Base-by-base conservation (phyloP, 2,329 filamentous ascomycete genomes). In the Lachnellula cervina region DNA sequence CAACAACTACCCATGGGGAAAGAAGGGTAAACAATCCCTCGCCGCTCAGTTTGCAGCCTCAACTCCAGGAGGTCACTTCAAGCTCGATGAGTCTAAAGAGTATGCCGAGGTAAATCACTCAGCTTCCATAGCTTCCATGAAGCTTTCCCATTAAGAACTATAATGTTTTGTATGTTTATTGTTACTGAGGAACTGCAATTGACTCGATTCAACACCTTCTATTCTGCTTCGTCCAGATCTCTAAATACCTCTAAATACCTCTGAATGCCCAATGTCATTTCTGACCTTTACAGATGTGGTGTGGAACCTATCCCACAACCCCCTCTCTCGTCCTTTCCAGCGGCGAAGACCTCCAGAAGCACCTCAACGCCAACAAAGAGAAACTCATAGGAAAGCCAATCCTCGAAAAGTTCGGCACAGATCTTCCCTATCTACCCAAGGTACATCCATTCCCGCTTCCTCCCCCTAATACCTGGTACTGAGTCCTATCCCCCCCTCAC, bases 301-400 rank as follows among this genome's bases (percentile, higher is more conserved):
- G 87, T 90, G 75, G 87, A 86, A 89, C 88, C 45, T 90, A 91
- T 66, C 86, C 87, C 0, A 82, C 82, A 40, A 80, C 86, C 25
- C 87, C 87, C 0, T 87, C 84, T 1, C 81, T 82, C 52, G 75
- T 88, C 1, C 72, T 87, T 16, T 73, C 76, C 21, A 86, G 81
- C 0, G 83, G 82, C 28, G 80, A 89, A 67, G 74, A 80, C 28
- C 78, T 92, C 1, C 79, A 83, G 59, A 79, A 87, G 21, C 79
- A 88, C 16, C 72, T 91, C 34, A 78, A 87, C 60, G 73, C 74
- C 53, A 76, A 88, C 66, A 76, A 84, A 37, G 76, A 85, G 19
- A 74, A 80, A 56, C 75, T 90, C 0, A 76, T 91, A 1, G 88
- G 88, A 2, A 76, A 82, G 56, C 75, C 77, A 2, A 80, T 85